Evolutionary conservation across 306 rosid genomes (phyloP).

Genomic region (Luffa aegyptiaca): DNA sequence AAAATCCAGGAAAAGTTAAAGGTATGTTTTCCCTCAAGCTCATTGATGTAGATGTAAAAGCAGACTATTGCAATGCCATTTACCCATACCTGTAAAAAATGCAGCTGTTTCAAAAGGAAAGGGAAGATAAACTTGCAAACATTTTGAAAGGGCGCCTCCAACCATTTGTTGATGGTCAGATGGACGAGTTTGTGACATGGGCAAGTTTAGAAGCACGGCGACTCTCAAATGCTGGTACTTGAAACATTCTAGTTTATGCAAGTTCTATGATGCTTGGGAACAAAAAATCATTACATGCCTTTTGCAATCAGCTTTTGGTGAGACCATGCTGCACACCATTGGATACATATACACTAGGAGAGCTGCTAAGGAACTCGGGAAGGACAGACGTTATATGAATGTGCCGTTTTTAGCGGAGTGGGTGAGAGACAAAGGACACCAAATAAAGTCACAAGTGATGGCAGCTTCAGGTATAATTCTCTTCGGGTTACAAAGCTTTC

Average conservation of each 20-base stretch:
- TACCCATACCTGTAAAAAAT: conserved; percentile 12
- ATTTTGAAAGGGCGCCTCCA: conserved; percentile 55
- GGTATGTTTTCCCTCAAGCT: conserved; percentile 25
- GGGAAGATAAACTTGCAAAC: conserved; percentile 54
- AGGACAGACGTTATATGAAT: conserved; percentile 62
- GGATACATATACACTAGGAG: conserved; percentile 87
- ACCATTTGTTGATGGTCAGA: conserved; percentile 55
- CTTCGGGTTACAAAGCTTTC: neutral
- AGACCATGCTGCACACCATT: conserved; percentile 95
- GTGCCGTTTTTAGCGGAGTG: conserved; percentile 95
- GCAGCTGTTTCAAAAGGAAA: conserved; percentile 70
- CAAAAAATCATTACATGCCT: neutral
- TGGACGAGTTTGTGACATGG: conserved; percentile 61
- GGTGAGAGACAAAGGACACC: conserved; percentile 93
- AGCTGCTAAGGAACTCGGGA: conserved; percentile 82
- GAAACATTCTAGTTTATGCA: neutral
- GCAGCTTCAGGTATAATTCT: conserved; percentile 79
- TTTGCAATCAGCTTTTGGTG: conserved; percentile 69
- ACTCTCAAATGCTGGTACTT: conserved; percentile 68
- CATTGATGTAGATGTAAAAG: neutral
- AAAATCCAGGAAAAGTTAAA: conserved; percentile 57
- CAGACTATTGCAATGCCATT: neutral
- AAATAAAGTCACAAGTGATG: conserved; percentile 83
- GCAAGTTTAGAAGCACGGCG: conserved; percentile 59
- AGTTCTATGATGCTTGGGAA: neutral